Evolutionary conservation across 2,329 filamentous ascomycete genomes (phyloP).

Genomic region (Penicillium nordicum): DNA sequence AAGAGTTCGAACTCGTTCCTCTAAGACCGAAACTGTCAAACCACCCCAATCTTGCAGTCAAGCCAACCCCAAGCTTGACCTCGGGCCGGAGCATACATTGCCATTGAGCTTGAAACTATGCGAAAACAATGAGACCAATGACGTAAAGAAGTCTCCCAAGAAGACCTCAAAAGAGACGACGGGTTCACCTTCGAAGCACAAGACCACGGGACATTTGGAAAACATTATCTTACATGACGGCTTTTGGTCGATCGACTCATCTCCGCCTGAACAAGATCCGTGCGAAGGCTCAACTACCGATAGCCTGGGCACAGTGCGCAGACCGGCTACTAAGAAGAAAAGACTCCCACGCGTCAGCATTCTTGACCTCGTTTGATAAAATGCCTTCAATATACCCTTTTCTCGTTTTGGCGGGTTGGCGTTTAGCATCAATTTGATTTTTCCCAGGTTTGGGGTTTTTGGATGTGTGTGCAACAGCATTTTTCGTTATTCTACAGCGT

Average conservation of each 20-base stretch:
- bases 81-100: not conserved
- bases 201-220: conserved; percentile 15
- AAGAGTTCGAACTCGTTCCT: not conserved
- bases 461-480: not conserved
- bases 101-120: not conserved
- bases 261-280: conserved; percentile 9
- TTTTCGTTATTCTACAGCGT: not conserved
- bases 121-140: not conserved
- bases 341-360: conserved; percentile 35
- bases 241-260: conserved; percentile 23
- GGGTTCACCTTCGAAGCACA: not conserved
- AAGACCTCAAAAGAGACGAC: not conserved
- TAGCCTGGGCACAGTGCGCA: not conserved
- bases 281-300: conserved; percentile 5
- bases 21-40: not conserved
- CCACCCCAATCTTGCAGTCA: not conserved
- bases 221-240: conserved; percentile 22
- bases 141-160: not conserved
- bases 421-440: not conserved
- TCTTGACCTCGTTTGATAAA: conserved; percentile 28
- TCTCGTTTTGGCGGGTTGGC: not conserved
- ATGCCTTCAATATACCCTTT: conserved; percentile 7
- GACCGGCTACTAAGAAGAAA: conserved; percentile 24
- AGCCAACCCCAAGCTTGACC: not conserved
- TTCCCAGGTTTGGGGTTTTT: not conserved